These are phyloP conservation scores for Anastatica hierochuntica DNA, from an alignment of 345 rosid genomes.

Conservation along the genomic window DNA sequence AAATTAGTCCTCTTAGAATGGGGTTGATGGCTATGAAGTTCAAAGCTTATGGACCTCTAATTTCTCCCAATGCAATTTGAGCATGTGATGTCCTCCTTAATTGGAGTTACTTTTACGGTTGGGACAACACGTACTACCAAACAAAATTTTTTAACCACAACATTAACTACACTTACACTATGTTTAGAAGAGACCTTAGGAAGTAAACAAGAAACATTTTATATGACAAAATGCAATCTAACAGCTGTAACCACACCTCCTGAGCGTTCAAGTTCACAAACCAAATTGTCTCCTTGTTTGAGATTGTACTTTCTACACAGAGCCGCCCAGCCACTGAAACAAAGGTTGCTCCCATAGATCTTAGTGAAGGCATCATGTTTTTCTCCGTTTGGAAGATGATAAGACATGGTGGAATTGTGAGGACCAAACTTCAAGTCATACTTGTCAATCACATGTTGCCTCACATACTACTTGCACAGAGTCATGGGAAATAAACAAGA, in stretches of 20 bases:
- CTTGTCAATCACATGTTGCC: neutral
- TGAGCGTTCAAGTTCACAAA: conserved; percentile 18
- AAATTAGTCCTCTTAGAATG: too few species aligned
- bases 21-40: too few species aligned
- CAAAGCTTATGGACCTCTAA: too few species aligned
- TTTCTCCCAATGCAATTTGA: too few species aligned
- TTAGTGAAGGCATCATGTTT: neutral
- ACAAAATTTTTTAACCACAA: too few species aligned
- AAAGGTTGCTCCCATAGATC: neutral
- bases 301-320: conserved; percentile 2
- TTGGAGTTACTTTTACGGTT: too few species aligned
- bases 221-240: conserved; percentile 6
- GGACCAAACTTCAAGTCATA: conserved; percentile 17
- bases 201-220: too few species aligned
- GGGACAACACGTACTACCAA: too few species aligned
- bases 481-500: too few species aligned
- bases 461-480: conserved; percentile 10
- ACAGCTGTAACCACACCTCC: conserved; percentile 2
- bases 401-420: neutral
- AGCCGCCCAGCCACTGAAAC: conserved; percentile 8
- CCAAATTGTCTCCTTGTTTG: conserved; percentile 1
- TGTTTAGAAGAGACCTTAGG: too few species aligned
- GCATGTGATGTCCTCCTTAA: too few species aligned
- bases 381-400: neutral
- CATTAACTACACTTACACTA: too few species aligned